A percentile compares a stretch with the other conserved stretches of the same genome.
phyloP scores from a whole-genome alignment of 2,329 filamentous ascomycete species.

The Fusarium sp. region DNA sequence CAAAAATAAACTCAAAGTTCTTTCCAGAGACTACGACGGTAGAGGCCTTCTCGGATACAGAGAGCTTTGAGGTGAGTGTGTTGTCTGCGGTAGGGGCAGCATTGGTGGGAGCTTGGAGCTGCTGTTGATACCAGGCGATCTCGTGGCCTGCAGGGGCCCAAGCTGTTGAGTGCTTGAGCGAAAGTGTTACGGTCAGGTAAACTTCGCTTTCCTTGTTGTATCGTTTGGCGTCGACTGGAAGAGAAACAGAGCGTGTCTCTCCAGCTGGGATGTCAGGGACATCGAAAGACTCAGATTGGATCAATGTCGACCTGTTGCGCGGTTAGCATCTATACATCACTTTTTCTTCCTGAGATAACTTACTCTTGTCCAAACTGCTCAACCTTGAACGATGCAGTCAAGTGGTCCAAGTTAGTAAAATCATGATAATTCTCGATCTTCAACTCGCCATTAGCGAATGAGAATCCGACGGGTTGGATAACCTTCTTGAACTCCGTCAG shows the following conservation, averaged over 20 bases:
- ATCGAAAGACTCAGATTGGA: constrained; percentile 55
- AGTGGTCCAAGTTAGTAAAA: constrained; percentile 60
- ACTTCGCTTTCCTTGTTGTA: constrained; percentile 55
- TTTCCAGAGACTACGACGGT: constrained; percentile 34
- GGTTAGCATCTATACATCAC: constrained; percentile 4
- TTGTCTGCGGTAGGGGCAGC: neutral
- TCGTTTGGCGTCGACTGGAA: constrained; percentile 49
- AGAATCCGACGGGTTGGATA: constrained; percentile 66
- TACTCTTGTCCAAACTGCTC: constrained; percentile 59
- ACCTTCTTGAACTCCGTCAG: constrained; percentile 69
- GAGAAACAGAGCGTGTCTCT: constrained; percentile 51
- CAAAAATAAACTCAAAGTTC: constrained; percentile 59
- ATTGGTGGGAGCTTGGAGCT: constrained; percentile 46
- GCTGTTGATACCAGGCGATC: constrained; percentile 67
- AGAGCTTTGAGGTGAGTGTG: constrained; percentile 41
- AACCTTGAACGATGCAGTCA: constrained; percentile 60
- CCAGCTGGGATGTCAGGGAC: constrained; percentile 59
- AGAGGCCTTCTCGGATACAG: constrained; percentile 28
- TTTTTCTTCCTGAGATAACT: constrained; percentile 27
- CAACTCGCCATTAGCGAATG: constrained; percentile 54
- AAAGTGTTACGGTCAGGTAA: constrained; percentile 62
- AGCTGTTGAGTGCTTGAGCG: constrained; percentile 56
- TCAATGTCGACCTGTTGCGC: constrained; percentile 20
- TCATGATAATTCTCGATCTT: constrained; percentile 64
- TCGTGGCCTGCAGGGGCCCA: constrained; percentile 69